Evolutionary conservation across 164 flowering plant genomes (phyloP), one percentile per base, ranked within the genome.

Genomic region (Aristolochia contorta): DNA sequence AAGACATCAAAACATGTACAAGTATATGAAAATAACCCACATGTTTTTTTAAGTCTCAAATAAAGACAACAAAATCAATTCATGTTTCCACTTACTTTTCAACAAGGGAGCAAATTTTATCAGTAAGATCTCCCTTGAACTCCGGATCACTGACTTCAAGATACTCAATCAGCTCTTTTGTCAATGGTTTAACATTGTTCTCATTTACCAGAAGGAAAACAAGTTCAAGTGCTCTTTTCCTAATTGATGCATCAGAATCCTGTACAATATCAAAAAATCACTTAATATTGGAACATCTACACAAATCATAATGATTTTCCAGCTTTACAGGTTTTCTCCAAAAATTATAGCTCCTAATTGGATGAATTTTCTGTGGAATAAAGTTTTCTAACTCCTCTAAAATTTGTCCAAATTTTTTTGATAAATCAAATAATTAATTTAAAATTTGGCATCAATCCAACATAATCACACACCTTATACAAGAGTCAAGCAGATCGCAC

Each of bases 211-310:
- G 76, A 67, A 89, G 83, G 78, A 85, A 94, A 46, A 89, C 77
- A 63, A 91, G 97, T 69, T 91, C 99, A 73, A 94, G 93, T 21
- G 97, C 96, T 69, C 96, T 84, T 76, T 88, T 91, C 71, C 96
- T 84, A 62, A 94, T 91, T 49, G 99, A 94, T 74, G 97, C 95
- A 80, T 94, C 99, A 58, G 87, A 78, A 81, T 91, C 97, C 99
- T 94, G 85, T 25, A 68, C 73, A 65, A 51, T 22, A 23, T 27
- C 53, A 37, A 37, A 37, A 37, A 6, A 10, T 10, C 43, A 37
- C 43, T 37, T 37, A 4, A 37, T 37, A 37, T 37, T 37, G 10
- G 43, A n/a, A 37, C 43, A 6, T 37, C 43, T 10, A 27, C 2
- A 27, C 2, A 27, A 5, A 2, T 27, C 30, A 27, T 27, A 27